phyloP scores from a whole-genome alignment of 176 grass and related monocot species.

The Guadua angustifolia region DNA sequence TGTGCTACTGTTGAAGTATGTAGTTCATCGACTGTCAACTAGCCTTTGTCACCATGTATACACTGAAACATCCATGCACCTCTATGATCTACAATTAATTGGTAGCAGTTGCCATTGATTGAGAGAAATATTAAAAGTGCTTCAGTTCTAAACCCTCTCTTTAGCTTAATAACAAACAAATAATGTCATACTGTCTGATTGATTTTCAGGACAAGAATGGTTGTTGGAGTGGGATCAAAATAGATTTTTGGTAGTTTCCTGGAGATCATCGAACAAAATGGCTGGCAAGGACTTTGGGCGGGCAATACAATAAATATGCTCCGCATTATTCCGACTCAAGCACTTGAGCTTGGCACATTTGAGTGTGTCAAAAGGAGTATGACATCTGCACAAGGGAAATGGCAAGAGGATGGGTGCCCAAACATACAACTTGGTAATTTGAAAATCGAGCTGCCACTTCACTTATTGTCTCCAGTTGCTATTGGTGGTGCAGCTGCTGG shows the following conservation, averaged over 20 bases:
- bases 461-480: conserved; percentile 57
- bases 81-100: not conserved
- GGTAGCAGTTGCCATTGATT: conserved; percentile 1
- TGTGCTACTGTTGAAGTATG: not conserved
- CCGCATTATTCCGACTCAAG: conserved; percentile 69
- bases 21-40: not conserved
- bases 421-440: conserved; percentile 49
- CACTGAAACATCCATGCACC: not conserved
- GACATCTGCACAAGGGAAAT: conserved; percentile 45
- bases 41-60: not conserved
- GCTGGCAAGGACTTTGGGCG: conserved; percentile 76
- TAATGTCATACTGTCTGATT: conserved; percentile 13
- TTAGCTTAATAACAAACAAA: not conserved
- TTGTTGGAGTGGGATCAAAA: conserved; percentile 76
- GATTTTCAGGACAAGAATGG: conserved; percentile 68
- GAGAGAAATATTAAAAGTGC: not conserved
- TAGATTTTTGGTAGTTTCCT: conserved; percentile 56
- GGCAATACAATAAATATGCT: conserved; percentile 75
- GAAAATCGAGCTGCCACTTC: conserved; percentile 50
- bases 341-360: conserved; percentile 73
- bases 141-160: conserved; percentile 18
- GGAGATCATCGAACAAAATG: conserved; percentile 62
- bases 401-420: conserved; percentile 53
- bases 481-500: conserved; percentile 73
- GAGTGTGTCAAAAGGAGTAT: conserved; percentile 67